Conservation (phyloP, 805 yeast genomes). For the Metahyphopichia silvanorum region DNA sequence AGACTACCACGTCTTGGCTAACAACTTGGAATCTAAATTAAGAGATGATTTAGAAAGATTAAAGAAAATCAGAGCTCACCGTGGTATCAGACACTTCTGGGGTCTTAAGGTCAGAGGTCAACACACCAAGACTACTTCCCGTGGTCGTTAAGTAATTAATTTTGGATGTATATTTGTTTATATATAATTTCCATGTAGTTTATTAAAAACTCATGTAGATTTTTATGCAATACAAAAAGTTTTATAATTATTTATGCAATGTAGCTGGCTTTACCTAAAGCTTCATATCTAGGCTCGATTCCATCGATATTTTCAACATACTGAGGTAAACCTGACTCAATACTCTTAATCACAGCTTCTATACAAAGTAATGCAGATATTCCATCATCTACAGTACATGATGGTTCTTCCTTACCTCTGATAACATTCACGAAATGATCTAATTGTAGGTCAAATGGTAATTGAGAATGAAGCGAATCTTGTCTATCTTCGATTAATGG, state of each 20-base stretch:
- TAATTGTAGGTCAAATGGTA: constrained; percentile 38
- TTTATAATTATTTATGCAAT: background rate
- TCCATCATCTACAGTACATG: constrained; percentile 36
- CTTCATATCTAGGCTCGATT: constrained; percentile 15
- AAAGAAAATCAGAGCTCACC: constrained; percentile 99
- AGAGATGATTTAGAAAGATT: constrained; percentile 99
- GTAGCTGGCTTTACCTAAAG: constrained; percentile 9
- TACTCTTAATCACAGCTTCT: constrained; percentile 31
- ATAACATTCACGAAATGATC: constrained; percentile 35
- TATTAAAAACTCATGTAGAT: background rate
- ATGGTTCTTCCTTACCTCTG: constrained; percentile 21
- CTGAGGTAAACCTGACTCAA: constrained; percentile 33
- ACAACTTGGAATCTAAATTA: constrained; percentile 98
- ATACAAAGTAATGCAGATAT: constrained; percentile 34
- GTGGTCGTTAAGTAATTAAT: constrained; percentile 54
- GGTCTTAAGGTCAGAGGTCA: constrained; percentile 99
- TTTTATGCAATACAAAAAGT: background rate
- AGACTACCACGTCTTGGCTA: constrained; percentile 98
- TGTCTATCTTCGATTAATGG: constrained; percentile 9
- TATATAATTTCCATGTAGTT: constrained; percentile 2
- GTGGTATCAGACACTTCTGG: constrained; percentile 99
- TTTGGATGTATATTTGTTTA: constrained; percentile 4
- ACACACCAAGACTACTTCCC: constrained; percentile 99
- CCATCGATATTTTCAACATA: constrained; percentile 20
- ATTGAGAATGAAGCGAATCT: constrained; percentile 8